These are phyloP conservation scores for Puccinia polysora DNA, from an alignment of 1,284 basidiomycete species.

Conservation along the genomic window DNA sequence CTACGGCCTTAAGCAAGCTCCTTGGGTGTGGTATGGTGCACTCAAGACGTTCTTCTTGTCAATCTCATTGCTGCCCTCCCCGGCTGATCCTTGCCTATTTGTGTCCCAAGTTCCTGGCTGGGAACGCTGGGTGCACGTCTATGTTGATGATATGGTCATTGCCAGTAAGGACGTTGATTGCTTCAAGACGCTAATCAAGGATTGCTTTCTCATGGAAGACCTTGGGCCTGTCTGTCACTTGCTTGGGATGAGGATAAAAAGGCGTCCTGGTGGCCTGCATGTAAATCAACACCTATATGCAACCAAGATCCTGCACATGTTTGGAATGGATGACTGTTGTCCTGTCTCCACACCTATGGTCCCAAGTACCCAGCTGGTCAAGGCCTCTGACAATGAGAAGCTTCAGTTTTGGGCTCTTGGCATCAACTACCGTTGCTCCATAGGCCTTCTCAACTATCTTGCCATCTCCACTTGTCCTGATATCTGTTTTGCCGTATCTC, in stretches of 20 bases:
- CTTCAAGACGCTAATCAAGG: not conserved
- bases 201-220: not conserved
- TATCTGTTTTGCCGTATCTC: too few relatives aligned
- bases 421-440: not conserved
- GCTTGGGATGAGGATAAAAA: not conserved
- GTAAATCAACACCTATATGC: not conserved
- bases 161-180: not conserved
- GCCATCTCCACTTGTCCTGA: too few relatives aligned
- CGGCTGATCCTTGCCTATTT: constrained; percentile 14
- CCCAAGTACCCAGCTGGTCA: not conserved
- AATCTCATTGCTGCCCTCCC: not conserved
- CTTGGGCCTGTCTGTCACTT: not conserved
- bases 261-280: not conserved
- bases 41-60: not conserved
- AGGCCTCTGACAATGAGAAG: not conserved
- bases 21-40: constrained; percentile 2
- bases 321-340: not conserved
- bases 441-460: too few relatives aligned
- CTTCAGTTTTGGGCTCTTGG: not conserved
- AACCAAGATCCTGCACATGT: not conserved
- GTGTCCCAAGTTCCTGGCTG: not conserved
- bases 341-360: not conserved
- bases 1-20: constrained; percentile 24
- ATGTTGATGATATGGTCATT: not conserved
- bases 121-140: not conserved